These are phyloP conservation scores for Paulownia fortunei DNA, from an alignment of 257 asterid genomes.

Conservation along the genomic window DNA sequence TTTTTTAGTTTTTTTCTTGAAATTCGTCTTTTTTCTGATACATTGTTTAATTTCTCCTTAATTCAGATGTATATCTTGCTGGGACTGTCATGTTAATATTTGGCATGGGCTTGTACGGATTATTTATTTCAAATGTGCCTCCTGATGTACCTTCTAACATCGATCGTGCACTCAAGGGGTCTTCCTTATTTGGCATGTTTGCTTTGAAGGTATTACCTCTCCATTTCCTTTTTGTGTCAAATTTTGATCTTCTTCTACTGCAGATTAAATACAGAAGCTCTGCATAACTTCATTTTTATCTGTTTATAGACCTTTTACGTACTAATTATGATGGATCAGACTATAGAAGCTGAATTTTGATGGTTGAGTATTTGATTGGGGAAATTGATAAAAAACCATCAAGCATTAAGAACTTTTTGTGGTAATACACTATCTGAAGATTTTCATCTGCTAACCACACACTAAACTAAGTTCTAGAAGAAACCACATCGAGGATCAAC, in stretches of 20 bases:
- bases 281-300: not conserved
- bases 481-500: too few species aligned
- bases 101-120: constrained; percentile 95
- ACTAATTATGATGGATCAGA: not conserved
- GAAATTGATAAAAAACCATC: too few species aligned
- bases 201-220: constrained; percentile 62
- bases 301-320: not conserved
- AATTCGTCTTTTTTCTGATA: constrained; percentile 2
- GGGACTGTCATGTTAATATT: constrained; percentile 97
- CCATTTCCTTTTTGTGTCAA: not conserved
- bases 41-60: constrained; percentile 10
- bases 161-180: constrained; percentile 85
- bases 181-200: constrained; percentile 93
- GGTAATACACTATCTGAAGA: too few species aligned
- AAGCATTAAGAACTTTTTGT: too few species aligned
- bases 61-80: constrained; percentile 83
- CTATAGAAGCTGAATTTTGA: too few species aligned
- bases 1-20: not conserved
- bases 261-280: not conserved
- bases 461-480: too few species aligned
- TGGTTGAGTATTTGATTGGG: too few species aligned
- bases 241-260: not conserved
- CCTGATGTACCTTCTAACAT: constrained; percentile 46
- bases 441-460: too few species aligned
- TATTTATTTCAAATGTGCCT: constrained; percentile 75